Percentiles rank a stretch among this genome's conserved stretches.
phyloP scores from a whole-genome alignment of 345 rosid species.

The Acer yangbiense region DNA sequence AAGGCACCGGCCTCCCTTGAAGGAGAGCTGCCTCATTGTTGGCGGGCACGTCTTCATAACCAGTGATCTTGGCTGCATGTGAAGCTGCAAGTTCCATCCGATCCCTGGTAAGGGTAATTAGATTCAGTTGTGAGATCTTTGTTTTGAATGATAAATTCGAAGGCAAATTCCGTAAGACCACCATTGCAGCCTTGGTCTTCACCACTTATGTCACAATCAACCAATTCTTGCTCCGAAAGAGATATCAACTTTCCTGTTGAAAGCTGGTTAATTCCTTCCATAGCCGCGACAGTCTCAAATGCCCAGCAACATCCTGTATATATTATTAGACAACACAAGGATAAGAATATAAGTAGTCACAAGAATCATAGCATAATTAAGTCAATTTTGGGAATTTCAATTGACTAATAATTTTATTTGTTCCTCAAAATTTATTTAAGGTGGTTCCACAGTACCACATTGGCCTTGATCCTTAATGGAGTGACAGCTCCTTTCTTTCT shows the following conservation, averaged over 20 bases:
- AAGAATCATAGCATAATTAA: not conserved
- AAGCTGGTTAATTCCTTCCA: constrained; percentile 17
- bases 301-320: constrained; percentile 27
- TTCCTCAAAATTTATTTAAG: not conserved
- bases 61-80: constrained; percentile 15
- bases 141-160: constrained; percentile 29
- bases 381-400: not conserved
- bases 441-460: constrained; percentile 24
- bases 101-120: constrained; percentile 27
- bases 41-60: constrained; percentile 23
- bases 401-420: not conserved
- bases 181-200: constrained; percentile 35
- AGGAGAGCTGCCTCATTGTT: constrained; percentile 20
- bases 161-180: constrained; percentile 35
- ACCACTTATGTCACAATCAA: constrained; percentile 31
- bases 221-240: constrained; percentile 34
- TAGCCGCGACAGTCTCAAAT: constrained; percentile 21
- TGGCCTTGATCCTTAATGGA: constrained; percentile 32
- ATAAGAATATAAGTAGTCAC: too few species aligned
- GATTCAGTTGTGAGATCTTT: constrained; percentile 28
- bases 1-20: too few species aligned
- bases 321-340: too few species aligned
- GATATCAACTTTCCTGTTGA: constrained; percentile 22
- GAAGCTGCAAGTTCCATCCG: constrained; percentile 20
- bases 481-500: constrained; percentile 37